Conservation (phyloP, 768 basidiomycete genomes). For the Holtermanniella nyarrowii region DNA sequence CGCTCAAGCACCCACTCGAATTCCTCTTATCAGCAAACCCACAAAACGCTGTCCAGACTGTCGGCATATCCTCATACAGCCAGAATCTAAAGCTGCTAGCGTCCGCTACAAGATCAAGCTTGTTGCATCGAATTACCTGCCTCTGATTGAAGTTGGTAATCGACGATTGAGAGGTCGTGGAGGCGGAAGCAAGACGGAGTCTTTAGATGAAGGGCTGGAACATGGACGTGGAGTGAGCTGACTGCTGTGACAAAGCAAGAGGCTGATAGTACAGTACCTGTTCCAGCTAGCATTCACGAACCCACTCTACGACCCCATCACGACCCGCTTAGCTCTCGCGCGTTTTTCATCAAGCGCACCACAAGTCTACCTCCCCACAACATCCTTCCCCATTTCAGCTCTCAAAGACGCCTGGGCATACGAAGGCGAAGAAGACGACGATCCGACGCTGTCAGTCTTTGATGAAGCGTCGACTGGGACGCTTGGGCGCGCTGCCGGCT, state of each 20-base stretch:
- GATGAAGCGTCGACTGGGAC: slow-evolving; percentile 39
- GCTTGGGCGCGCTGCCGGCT: slow-evolving; percentile 46
- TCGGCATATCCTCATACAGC: slow-evolving; percentile 93
- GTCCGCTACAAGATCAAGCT: slow-evolving; percentile 95
- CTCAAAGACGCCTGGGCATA: slow-evolving; percentile 98
- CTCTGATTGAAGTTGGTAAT: slow-evolving; percentile 58
- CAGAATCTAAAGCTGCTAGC: slow-evolving; percentile 91
- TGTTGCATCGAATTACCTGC: slow-evolving; percentile 87
- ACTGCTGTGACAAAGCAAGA: background rate
- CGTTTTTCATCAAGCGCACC: slow-evolving; percentile 20
- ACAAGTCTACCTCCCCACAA: slow-evolving; percentile 62
- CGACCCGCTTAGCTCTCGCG: slow-evolving; percentile 64
- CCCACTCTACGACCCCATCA: slow-evolving; percentile 90
- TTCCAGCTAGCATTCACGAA: slow-evolving; percentile 89
- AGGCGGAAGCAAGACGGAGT: background rate
- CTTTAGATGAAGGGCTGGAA: background rate
- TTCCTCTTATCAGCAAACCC: slow-evolving; percentile 83
- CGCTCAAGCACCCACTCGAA: slow-evolving; percentile 74
- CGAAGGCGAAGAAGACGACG: slow-evolving; percentile 69
- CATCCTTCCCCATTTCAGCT: slow-evolving; percentile 70
- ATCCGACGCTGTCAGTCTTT: slow-evolving; percentile 44
- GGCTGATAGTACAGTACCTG: slow-evolving; percentile 46
- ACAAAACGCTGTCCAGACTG: slow-evolving; percentile 92
- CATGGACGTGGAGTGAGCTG: background rate
- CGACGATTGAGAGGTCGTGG: slow-evolving; percentile 11